Conservation (phyloP, 495 filamentous ascomycete genomes). For the Aspergillus incahuasiensis region DNA sequence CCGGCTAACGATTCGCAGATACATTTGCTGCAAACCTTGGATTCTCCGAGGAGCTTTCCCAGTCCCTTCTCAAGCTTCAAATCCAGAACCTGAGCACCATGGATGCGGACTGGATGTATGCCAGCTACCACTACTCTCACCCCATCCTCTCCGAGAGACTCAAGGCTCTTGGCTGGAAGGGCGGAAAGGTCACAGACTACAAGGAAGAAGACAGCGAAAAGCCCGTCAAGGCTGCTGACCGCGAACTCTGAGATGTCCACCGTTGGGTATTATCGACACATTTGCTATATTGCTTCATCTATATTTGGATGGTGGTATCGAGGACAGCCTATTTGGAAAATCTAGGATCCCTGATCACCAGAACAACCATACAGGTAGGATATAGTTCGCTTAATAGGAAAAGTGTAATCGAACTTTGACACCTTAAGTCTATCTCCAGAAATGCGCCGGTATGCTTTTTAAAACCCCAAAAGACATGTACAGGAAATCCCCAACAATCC, state of each 20-base stretch:
- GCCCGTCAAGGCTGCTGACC: constrained; percentile 52
- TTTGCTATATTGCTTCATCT: background rate
- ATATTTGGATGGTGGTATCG: background rate
- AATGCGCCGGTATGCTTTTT: constrained; percentile 13
- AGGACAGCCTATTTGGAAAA: background rate
- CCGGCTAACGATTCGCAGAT: constrained; percentile 36
- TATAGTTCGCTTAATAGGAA: constrained; percentile 3
- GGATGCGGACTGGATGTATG: constrained; percentile 98
- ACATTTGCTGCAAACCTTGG: constrained; percentile 82
- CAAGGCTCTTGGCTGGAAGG: constrained; percentile 81
- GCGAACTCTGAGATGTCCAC: constrained; percentile 49
- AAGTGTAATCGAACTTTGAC: background rate
- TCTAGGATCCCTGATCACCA: background rate
- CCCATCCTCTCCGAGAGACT: constrained; percentile 92
- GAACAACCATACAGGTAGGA: background rate
- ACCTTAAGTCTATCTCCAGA: background rate
- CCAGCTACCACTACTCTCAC: constrained; percentile 96
- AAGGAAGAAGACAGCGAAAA: constrained; percentile 50
- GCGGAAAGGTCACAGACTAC: constrained; percentile 48
- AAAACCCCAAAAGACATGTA: background rate
- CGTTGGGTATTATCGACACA: background rate
- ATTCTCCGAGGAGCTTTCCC: constrained; percentile 77
- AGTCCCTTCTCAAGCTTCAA: constrained; percentile 91
- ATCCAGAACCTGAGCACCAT: constrained; percentile 97
- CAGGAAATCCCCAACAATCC: background rate